Base-by-base conservation (phyloP, 768 basidiomycete species). In the Phlebiopsis flavidoalba region DNA sequence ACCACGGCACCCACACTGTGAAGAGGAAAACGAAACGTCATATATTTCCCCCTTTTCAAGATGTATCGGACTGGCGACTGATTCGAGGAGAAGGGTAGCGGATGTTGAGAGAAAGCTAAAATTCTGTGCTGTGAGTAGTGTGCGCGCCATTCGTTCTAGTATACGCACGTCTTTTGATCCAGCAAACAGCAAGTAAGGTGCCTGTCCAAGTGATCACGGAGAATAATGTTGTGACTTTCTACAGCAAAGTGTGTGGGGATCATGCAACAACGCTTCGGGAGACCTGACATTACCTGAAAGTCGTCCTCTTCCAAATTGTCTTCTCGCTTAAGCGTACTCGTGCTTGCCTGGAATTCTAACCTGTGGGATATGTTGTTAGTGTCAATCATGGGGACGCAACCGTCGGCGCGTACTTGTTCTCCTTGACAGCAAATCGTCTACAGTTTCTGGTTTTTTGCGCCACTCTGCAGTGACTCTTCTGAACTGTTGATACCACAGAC, bases 221-320 rank as follows among this genome's bases (percentile, higher is more conserved):
- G 94, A n/a, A 94, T 58, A 98, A 75, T 1, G 84, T 81, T 1
- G 94, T 95, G 22, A 95, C 87, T 86, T 92, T 95, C 95, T 97
- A 70, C 47, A 53, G 65, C 57, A 62, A 53, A 36, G 43, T n/a
- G 43, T n/a, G 22, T 24, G 50, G 26, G 5, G 10, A 11, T 15
- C 6, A 19, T 37, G 47, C 19, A 15, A 26, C 11, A 24, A 49
- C 19, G 31, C 19, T 51, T 15, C 10, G 3, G 26, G 3, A 15
- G 12, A n/a, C 14, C 24, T 26, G 21, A 5, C 71, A 76, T 53
- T 66, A 93, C 95, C 78, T 98, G 95, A 68, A 87, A 98, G 60
- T 72, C 67, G 66, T 93, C 90, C 43, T 95, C 92, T 1, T 76
- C 66, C 65, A 85, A 86, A 12, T 73, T 76, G 10, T 43, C 8